Conservation (phyloP, 2,329 filamentous ascomycete genomes). For the Pseudocercospora fijiensis region DNA sequence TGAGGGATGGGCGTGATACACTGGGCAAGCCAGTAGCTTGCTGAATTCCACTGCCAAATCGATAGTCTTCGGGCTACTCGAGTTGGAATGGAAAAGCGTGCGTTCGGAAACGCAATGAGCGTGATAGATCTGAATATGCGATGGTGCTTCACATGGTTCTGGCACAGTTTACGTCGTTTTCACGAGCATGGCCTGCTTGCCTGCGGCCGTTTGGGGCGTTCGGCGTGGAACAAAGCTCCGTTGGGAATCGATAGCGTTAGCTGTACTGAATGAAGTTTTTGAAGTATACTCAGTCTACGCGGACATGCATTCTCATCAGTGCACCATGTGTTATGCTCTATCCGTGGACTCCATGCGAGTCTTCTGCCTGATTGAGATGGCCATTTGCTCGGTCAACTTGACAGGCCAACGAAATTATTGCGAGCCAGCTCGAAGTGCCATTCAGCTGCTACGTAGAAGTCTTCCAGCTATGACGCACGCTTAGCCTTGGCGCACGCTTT, state of each 20-base stretch:
- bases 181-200: slow-evolving; percentile 11
- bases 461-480: too few species aligned
- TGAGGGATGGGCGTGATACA: slow-evolving; percentile 10
- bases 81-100: background rate
- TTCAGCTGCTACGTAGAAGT: too few species aligned
- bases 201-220: slow-evolving; percentile 15
- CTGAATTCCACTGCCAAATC: background rate
- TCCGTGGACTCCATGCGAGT: background rate
- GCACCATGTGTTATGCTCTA: background rate
- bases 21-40: slow-evolving; percentile 4
- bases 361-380: background rate
- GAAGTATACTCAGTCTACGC: background rate
- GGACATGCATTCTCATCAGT: background rate
- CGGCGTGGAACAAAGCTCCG: slow-evolving; percentile 11
- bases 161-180: slow-evolving; percentile 9
- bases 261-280: slow-evolving; percentile 1
- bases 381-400: too few species aligned
- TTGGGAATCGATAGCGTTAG: slow-evolving; percentile 4
- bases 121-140: slow-evolving; percentile 8
- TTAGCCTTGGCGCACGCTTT: too few species aligned
- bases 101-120: slow-evolving; percentile 2
- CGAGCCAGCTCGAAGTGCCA: too few species aligned
- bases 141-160: slow-evolving; percentile 9
- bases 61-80: background rate
- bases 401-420: too few species aligned